A percentile compares a stretch with the other conserved stretches of the same genome.
Conservation (phyloP, 2,329 filamentous ascomycete species). For the Botrytis aclada region DNA sequence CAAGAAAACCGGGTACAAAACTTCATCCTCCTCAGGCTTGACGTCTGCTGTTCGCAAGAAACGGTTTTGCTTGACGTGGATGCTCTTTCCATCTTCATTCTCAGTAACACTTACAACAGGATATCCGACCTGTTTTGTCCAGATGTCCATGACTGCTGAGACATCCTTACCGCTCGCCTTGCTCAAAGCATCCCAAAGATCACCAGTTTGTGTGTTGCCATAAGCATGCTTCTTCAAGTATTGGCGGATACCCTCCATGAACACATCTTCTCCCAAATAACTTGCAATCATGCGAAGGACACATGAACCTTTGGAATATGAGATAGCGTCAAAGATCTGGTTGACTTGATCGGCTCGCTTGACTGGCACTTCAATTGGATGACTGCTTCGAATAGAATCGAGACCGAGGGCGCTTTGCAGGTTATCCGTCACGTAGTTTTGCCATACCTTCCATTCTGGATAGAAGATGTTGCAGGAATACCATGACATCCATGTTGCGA, state of each 20-base stretch:
- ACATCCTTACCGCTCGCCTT: constrained; percentile 90
- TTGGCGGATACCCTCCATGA: constrained; percentile 84
- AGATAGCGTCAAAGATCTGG: constrained; percentile 97
- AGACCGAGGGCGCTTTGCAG: constrained; percentile 83
- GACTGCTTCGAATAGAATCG: constrained; percentile 89
- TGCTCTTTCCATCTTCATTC: constrained; percentile 64
- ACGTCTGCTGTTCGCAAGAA: constrained; percentile 91
- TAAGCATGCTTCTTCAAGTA: constrained; percentile 98
- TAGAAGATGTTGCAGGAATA: constrained; percentile 94
- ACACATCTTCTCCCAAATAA: constrained; percentile 86
- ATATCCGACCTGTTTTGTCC: constrained; percentile 95
- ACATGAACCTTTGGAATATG: constrained; percentile 94
- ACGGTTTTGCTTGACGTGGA: constrained; percentile 90
- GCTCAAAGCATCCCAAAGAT: constrained; percentile 84
- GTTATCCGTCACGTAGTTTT: constrained; percentile 90
- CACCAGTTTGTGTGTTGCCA: constrained; percentile 85
- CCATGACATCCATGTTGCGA: constrained; percentile 91
- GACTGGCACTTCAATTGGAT: constrained; percentile 94
- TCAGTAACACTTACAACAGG: constrained; percentile 87
- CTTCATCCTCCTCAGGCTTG: constrained; percentile 86
- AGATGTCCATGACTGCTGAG: constrained; percentile 86
- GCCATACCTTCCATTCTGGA: constrained; percentile 98
- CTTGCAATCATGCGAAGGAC: constrained; percentile 97
- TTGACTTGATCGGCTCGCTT: constrained; percentile 95
- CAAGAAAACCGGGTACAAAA: constrained; percentile 86